A percentile compares a stretch with the other conserved stretches of the same genome.
These are phyloP conservation scores for Pyricularia pennisetigena DNA, from an alignment of 2,329 filamentous ascomycete genomes.

Conservation along the genomic window DNA sequence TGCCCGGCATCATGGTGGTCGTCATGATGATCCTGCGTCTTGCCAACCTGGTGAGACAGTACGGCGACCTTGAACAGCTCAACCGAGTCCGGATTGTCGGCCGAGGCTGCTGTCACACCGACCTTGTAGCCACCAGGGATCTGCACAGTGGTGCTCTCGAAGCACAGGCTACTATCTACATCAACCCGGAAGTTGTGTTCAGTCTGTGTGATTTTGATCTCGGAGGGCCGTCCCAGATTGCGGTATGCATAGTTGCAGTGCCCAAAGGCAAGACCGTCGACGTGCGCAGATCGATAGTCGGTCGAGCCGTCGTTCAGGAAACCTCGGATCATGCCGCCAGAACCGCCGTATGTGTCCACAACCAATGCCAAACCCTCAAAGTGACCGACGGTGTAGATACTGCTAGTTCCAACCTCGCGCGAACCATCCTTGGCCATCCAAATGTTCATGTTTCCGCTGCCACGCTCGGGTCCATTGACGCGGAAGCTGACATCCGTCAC, in stretches of 20 bases:
- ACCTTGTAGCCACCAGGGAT: constrained; percentile 77
- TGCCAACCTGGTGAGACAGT: constrained; percentile 40
- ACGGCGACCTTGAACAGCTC: constrained; percentile 84
- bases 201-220: constrained; percentile 63
- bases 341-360: constrained; percentile 71
- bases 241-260: constrained; percentile 88
- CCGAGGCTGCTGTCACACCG: constrained; percentile 78
- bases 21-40: constrained; percentile 18
- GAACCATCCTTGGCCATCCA: constrained; percentile 74
- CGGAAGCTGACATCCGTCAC: constrained; percentile 79
- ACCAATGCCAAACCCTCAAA: constrained; percentile 90
- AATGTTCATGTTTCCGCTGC: constrained; percentile 81
- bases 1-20: constrained; percentile 19
- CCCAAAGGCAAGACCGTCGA: constrained; percentile 83
- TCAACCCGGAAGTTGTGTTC: constrained; percentile 61
- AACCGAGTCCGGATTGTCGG: constrained; percentile 88
- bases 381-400: constrained; percentile 72
- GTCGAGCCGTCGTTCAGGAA: constrained; percentile 87
- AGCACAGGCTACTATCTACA: constrained; percentile 73
- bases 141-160: constrained; percentile 68
- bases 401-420: constrained; percentile 55
- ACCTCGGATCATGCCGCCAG: constrained; percentile 71
- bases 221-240: constrained; percentile 77
- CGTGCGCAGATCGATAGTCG: constrained; percentile 68
- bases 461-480: constrained; percentile 74